Conservation (phyloP, 768 basidiomycete species). For the Lactarius deliciosus region DNA sequence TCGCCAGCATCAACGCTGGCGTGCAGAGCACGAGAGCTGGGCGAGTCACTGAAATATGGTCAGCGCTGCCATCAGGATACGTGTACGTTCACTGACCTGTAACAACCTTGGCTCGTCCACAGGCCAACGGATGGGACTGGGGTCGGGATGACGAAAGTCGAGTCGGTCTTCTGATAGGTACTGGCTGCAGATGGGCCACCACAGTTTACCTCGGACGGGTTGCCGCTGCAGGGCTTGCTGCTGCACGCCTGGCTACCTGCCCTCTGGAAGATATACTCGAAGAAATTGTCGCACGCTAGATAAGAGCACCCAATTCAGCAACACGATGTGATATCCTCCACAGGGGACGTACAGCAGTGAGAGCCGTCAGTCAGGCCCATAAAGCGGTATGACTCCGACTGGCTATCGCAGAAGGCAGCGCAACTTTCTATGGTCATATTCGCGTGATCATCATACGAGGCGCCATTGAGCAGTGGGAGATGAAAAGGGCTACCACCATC, state of each 20-base stretch:
- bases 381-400: constrained; percentile 46
- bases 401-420: constrained; percentile 43
- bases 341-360: constrained; percentile 51
- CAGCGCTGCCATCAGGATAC: background rate
- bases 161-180: constrained; percentile 54
- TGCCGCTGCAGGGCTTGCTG: constrained; percentile 54
- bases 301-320: too few relatives aligned
- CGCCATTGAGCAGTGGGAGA: constrained; percentile 46
- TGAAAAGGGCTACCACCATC: background rate
- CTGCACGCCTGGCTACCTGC: constrained; percentile 48
- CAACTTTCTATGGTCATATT: constrained; percentile 62
- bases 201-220: constrained; percentile 59
- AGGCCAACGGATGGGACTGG: background rate
- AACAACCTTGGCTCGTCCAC: background rate
- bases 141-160: constrained; percentile 37
- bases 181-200: constrained; percentile 45
- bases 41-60: background rate
- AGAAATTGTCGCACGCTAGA: constrained; percentile 12
- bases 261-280: constrained; percentile 50
- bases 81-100: background rate
- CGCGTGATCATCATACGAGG: constrained; percentile 45
- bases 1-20: background rate
- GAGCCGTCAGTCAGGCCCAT: constrained; percentile 69
- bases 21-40: background rate
- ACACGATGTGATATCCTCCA: too few relatives aligned